Evolutionary conservation across 176 grass and related monocot genomes (phyloP), one percentile per base, ranked within the genome.

Genomic region (Tuctoria greenei): DNA sequence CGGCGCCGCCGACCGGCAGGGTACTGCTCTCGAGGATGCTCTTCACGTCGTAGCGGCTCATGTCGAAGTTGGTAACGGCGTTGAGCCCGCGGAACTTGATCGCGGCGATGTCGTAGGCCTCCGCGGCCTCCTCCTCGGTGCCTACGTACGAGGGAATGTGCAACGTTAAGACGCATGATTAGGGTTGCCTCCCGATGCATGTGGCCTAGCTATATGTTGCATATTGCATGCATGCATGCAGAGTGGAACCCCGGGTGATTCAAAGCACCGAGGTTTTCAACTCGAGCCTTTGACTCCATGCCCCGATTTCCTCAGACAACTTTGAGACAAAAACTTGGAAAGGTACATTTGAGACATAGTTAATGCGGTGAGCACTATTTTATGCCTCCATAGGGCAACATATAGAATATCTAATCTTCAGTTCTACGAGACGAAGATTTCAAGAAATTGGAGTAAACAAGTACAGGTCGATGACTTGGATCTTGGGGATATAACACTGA

Each of bases 61-160:
- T 89, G 80, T 93, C 86, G 55, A 93, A 93, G 83, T 93, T 93
- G 54, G 90, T 93, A 46, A 89, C 90, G 70, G 90, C 90, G 40
- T 84, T 93, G 24, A 86, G 73, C 5, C 90, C 90, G 0, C 90
- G 71, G 80, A 93, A 93, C 79, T 93, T 93, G 80, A 93, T 93
- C 16, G 90, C 90, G 4, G 86, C 90, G 18, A 89, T 89, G 67
- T 93, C 90, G 72, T 93, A 93, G n/a, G 90, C 90, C 86, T 93
- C 90, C 64, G 90, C 90, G 4, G 90, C 90, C 76, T 93, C 86
- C 72, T 93, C 90, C 83, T 93, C 86, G 8, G 90, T 92, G 80
- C 86, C 90, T 92, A 74, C 52, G 62, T 66, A 39, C 17, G 23
- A 74, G 47, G 75, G 17, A 54, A 54, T 60, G 77, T 64, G 61